Base-by-base conservation (phyloP, 306 rosid species). In the Gastrolobium villosum region DNA sequence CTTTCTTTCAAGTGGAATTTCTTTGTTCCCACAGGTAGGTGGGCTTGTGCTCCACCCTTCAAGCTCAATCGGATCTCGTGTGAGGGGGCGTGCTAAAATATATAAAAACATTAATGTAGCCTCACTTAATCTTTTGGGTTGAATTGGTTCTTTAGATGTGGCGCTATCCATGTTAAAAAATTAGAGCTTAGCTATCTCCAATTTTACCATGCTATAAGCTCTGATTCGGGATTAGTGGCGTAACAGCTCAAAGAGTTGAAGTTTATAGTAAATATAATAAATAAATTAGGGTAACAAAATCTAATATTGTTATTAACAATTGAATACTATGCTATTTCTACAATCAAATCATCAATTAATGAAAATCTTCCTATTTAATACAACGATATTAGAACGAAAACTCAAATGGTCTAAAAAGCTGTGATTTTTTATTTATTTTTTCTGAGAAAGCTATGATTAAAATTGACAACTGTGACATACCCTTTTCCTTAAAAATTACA, bases 391-490 rank as follows among this genome's bases (percentile, higher is more conserved):
- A 14, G 26, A 61, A 31, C 45, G 4, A 32, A 59, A 11, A 36
- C 10, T 9, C 15, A 30, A 20, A 20, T 20, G 26, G 26, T 20
- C 26, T 3, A 61, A 60, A 60, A 34, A 11, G 28, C 44, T 63
- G 36, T 6, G 48, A 64, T 4, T 26, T 39, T 64, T 62, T 3
- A 40, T 39, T 8, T 20, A 20, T 20, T 20, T 20, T 20, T 20
- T 20, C 26, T 20, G 26, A 20, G 26, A 20, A 20, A 20, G 26
- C 26, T 20, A 20, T 20, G 26, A 20, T 20, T 15, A 48, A 75
- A 75, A 46, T 35, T 46, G 60, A 64, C 31, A 37, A 49, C 41
- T 11, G 13, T 5, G 52, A 28, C 50, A 61, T 31, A 75, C 64
- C 72, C 80, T 36, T 30, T 35, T 7, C 41, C 59, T 15, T 36